Percentiles rank a stretch among this genome's conserved stretches.
Evolutionary conservation across 2,329 filamentous ascomycete species (phyloP).

Genomic region (Shiraia sp.): DNA sequence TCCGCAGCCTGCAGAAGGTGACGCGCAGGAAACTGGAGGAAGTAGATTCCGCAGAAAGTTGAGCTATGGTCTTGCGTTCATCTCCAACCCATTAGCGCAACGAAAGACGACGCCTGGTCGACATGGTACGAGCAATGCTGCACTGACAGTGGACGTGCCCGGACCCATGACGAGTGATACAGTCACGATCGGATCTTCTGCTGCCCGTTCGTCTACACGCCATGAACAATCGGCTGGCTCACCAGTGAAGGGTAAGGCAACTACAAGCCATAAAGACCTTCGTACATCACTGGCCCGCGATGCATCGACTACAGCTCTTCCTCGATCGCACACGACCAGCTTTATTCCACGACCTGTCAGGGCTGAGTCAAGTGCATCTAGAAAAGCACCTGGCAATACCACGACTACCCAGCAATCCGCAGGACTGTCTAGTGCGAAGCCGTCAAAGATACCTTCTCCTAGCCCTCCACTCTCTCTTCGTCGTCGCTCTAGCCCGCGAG

Average conservation of each 20-base stretch:
- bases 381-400: slow-evolving; percentile 6
- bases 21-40: slow-evolving; percentile 10
- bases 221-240: slow-evolving; percentile 1
- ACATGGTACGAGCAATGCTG: slow-evolving; percentile 10
- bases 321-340: slow-evolving; percentile 37
- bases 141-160: slow-evolving; percentile 13
- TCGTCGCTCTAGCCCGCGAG: slow-evolving; percentile 32
- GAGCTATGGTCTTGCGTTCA: slow-evolving; percentile 37
- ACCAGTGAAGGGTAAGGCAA: not conserved
- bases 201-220: slow-evolving; percentile 4
- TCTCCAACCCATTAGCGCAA: slow-evolving; percentile 37
- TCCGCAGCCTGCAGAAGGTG: slow-evolving; percentile 13
- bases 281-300: slow-evolving; percentile 10
- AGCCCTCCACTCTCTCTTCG: slow-evolving; percentile 21
- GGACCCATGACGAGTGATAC: slow-evolving; percentile 8
- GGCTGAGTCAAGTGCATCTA: slow-evolving; percentile 10
- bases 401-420: slow-evolving; percentile 4
- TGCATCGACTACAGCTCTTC: slow-evolving; percentile 22
- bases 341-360: slow-evolving; percentile 35
- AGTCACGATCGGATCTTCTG: slow-evolving; percentile 6
- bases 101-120: slow-evolving; percentile 26
- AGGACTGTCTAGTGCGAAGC: slow-evolving; percentile 5
- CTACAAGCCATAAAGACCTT: not conserved
- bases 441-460: slow-evolving; percentile 37
- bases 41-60: slow-evolving; percentile 40